A percentile compares a stretch with the other conserved stretches of the same genome.
phyloP scores from a whole-genome alignment of 2,329 filamentous ascomycete species.

The Fusarium oxysporum region DNA sequence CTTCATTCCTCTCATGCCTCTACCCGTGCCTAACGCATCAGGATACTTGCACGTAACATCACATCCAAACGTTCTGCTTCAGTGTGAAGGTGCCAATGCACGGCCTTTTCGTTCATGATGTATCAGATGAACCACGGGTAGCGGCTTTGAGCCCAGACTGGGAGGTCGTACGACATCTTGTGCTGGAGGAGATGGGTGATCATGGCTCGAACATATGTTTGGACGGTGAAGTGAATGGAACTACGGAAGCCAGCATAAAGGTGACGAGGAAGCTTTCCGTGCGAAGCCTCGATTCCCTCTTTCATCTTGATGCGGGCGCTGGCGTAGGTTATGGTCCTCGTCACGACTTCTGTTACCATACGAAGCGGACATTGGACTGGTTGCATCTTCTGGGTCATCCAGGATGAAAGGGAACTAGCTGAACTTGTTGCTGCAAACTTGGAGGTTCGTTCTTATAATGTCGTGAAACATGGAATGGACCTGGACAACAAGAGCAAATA shows the following conservation, averaged over 20 bases:
- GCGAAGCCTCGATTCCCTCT: conserved; percentile 2
- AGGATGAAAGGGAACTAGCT: neutral
- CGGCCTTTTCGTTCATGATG: neutral
- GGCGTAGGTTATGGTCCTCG: conserved; percentile 3
- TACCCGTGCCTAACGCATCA: conserved; percentile 19
- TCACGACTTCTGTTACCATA: conserved; percentile 1
- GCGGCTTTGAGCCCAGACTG: conserved; percentile 10
- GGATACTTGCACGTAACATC: neutral
- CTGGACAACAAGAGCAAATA: neutral
- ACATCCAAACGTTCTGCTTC: neutral
- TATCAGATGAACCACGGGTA: conserved; percentile 5
- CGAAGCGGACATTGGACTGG: neutral
- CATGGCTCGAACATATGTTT: neutral
- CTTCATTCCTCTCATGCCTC: conserved; percentile 19
- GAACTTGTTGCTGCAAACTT: neutral
- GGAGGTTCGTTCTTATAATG: neutral
- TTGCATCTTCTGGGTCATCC: neutral
- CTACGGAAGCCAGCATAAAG: conserved; percentile 18
- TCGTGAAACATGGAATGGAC: neutral
- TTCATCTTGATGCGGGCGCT: conserved; percentile 22
- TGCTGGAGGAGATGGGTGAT: neutral
- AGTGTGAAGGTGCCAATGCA: neutral
- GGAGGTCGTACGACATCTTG: conserved; percentile 22
- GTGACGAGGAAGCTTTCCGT: conserved; percentile 7
- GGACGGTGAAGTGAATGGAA: conserved; percentile 16